Conservation (phyloP, 2,329 filamentous ascomycete species). For the Pseudogymnoascus sp. region DNA sequence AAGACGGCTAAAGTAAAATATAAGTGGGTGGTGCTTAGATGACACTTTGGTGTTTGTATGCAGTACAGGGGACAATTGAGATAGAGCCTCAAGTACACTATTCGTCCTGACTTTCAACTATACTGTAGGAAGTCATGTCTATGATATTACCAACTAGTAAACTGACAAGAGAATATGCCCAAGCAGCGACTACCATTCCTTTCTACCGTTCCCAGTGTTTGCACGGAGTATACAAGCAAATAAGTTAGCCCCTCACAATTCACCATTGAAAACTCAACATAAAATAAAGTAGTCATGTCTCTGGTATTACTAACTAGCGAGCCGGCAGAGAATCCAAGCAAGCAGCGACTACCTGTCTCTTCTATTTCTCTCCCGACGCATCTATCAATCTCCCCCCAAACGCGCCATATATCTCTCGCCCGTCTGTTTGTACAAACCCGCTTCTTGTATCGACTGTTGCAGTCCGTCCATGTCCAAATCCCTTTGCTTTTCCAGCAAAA, state of each 20-base stretch:
- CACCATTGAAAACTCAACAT: background rate
- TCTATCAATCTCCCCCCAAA: background rate
- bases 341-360: background rate
- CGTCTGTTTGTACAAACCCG: background rate
- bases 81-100: too few species aligned
- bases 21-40: background rate
- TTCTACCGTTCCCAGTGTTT: too few species aligned
- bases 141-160: too few species aligned
- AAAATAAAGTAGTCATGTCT: conserved; percentile 1
- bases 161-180: too few species aligned
- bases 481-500: background rate
- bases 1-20: background rate
- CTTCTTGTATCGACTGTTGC: background rate
- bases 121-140: too few species aligned
- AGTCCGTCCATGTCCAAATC: background rate
- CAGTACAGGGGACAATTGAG: too few species aligned
- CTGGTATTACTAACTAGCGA: conserved; percentile 7
- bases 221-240: too few species aligned
- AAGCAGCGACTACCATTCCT: too few species aligned
- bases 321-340: conserved; percentile 6
- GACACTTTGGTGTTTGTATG: background rate
- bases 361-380: background rate
- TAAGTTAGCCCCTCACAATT: background rate
- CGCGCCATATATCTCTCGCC: background rate
- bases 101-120: too few species aligned